Evolutionary conservation across 1,139 yeast genomes (phyloP).

Genomic region (Debaryomycetaceae sp.): DNA sequence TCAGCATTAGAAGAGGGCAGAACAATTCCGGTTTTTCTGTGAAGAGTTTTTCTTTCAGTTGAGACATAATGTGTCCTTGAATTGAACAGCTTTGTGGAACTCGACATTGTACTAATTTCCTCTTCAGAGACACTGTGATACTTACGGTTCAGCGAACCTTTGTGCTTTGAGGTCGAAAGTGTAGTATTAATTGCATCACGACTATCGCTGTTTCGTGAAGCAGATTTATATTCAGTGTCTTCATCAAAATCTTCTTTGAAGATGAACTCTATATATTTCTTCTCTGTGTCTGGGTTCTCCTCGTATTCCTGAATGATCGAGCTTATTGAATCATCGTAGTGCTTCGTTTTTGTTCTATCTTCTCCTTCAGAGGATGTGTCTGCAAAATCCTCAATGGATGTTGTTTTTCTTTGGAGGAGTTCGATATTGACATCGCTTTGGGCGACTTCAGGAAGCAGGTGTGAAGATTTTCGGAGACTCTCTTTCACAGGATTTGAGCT

Average conservation of each 20-base stretch:
- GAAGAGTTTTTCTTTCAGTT: neutral
- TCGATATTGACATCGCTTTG: neutral
- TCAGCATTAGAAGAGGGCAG: neutral
- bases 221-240: slow-evolving; percentile 1
- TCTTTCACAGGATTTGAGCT: slow-evolving; percentile 15
- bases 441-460: neutral
- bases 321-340: slow-evolving; percentile 31
- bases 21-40: neutral
- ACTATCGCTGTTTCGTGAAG: neutral
- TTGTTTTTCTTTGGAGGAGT: neutral
- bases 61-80: neutral
- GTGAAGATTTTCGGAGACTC: neutral
- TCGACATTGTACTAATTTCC: neutral
- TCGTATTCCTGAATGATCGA: slow-evolving; percentile 31
- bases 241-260: slow-evolving; percentile 34
- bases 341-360: slow-evolving; percentile 7
- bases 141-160: neutral
- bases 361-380: slow-evolving; percentile 34
- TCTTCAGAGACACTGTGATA: neutral
- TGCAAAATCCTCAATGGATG: slow-evolving; percentile 34
- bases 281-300: slow-evolving; percentile 4
- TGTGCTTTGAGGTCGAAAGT: neutral
- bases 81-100: neutral
- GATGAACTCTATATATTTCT: slow-evolving; percentile 12
- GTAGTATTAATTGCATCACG: neutral